These are phyloP conservation scores for Trametes cubensis DNA, from an alignment of 768 basidiomycete species.

Conservation along the genomic window DNA sequence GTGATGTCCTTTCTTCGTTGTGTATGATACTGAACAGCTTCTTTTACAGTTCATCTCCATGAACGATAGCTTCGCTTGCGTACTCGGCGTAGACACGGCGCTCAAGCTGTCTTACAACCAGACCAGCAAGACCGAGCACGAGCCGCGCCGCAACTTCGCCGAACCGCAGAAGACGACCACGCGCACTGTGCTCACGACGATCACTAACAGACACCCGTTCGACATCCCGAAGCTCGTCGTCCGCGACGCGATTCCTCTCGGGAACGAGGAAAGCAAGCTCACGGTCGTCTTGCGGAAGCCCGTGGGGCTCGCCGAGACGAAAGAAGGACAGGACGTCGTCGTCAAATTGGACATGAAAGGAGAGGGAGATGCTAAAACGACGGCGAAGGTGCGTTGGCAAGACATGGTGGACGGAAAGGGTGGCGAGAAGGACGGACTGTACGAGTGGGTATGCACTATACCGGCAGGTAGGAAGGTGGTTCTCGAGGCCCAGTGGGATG, in stretches of 20 bases:
- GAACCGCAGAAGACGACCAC: constrained; percentile 48
- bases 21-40: neutral
- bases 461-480: constrained; percentile 46
- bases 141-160: constrained; percentile 45
- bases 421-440: constrained; percentile 57
- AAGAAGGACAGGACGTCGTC: constrained; percentile 42
- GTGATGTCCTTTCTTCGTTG: constrained; percentile 15
- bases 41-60: constrained; percentile 41
- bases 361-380: constrained; percentile 27
- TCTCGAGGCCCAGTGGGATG: constrained; percentile 57
- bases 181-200: constrained; percentile 42
- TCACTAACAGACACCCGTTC: constrained; percentile 53
- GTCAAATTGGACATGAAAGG: constrained; percentile 39
- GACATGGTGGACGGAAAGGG: constrained; percentile 46
- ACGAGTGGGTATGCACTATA: constrained; percentile 56
- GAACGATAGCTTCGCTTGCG: constrained; percentile 56
- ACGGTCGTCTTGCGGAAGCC: constrained; percentile 53
- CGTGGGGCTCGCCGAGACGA: constrained; percentile 48
- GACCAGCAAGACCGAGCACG: constrained; percentile 40
- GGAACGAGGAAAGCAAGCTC: constrained; percentile 41
- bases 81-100: constrained; percentile 46
- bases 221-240: constrained; percentile 47
- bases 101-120: constrained; percentile 44
- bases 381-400: constrained; percentile 39
- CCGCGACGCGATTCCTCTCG: constrained; percentile 48